Evolutionary conservation across 345 rosid genomes (phyloP).

Genomic region (Clarkia xantiana): DNA sequence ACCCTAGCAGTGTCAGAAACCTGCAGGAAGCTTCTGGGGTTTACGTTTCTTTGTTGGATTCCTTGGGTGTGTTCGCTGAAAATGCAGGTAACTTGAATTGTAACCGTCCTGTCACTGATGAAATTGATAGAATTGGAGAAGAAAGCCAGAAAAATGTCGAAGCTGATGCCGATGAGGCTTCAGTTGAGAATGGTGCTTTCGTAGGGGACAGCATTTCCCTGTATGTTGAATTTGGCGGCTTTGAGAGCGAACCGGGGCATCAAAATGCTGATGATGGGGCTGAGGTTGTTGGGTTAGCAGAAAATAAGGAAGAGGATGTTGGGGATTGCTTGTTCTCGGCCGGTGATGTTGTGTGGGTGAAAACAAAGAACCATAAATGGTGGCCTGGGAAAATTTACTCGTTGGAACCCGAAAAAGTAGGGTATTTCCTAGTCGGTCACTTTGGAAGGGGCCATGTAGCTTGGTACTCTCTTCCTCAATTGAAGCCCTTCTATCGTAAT

Average conservation of each 20-base stretch:
- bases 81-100: too few relatives aligned
- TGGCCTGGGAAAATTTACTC: conserved; percentile 82
- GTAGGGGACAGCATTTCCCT: conserved; percentile 2
- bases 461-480: conserved; percentile 41
- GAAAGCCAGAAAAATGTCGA: too few relatives aligned
- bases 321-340: conserved; percentile 14
- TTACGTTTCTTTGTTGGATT: too few relatives aligned
- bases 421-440: conserved; percentile 33
- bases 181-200: background rate
- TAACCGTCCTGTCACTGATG: too few relatives aligned
- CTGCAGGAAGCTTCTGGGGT: too few relatives aligned
- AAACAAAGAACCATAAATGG: conserved; percentile 49
- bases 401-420: conserved; percentile 8
- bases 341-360: conserved; percentile 77
- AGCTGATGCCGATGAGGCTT: too few relatives aligned
- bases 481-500: conserved; percentile 50
- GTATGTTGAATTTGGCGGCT: conserved; percentile 1
- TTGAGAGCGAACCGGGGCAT: background rate
- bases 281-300: conserved; percentile 1
- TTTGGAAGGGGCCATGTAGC: conserved; percentile 33
- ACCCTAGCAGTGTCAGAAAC: too few relatives aligned
- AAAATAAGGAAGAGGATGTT: conserved; percentile 4
- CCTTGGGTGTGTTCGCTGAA: too few relatives aligned
- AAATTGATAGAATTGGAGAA: too few relatives aligned
- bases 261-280: conserved; percentile 1